Percentiles rank a stretch among this genome's conserved stretches.
Evolutionary conservation across 2,329 filamentous ascomycete genomes (phyloP).

Genomic region (Nannizziopsis barbatae): DNA sequence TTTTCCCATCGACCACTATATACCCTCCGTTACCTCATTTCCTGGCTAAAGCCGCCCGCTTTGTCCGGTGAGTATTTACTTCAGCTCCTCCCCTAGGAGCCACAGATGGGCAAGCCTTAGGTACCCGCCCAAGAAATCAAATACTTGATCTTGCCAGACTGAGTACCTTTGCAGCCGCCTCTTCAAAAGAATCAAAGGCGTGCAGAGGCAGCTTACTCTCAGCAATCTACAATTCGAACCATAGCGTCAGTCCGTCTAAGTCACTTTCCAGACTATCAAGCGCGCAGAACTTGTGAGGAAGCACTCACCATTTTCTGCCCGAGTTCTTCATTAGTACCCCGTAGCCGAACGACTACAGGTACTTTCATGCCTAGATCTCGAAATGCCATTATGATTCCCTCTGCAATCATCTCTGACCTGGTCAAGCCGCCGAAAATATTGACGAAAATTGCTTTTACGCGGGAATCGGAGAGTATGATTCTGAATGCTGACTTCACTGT

Average conservation of each 20-base stretch:
- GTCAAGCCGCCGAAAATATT: conserved; percentile 63
- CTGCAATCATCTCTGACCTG: conserved; percentile 69
- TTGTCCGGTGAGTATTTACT: no score
- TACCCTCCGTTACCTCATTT: no score
- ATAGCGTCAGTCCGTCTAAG: conserved; percentile 3
- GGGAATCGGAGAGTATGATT: conserved; percentile 57
- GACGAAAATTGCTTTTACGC: conserved; percentile 62
- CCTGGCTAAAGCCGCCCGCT: no score
- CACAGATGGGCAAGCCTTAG: no score
- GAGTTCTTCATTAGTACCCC: conserved; percentile 61
- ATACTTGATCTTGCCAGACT: conserved; percentile 37
- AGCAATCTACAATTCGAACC: conserved; percentile 39
- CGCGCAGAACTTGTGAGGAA: neutral
- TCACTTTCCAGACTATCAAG: neutral
- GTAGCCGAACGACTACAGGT: conserved; percentile 65
- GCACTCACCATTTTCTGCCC: conserved; percentile 52
- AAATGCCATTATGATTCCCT: conserved; percentile 62
- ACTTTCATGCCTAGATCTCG: conserved; percentile 54
- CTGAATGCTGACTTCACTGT: conserved; percentile 70
- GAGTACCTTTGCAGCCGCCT: conserved; percentile 57
- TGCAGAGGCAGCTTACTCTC: conserved; percentile 57
- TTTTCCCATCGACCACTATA: no score
- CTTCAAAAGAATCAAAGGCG: conserved; percentile 64
- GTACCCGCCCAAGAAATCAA: no score
- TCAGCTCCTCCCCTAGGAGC: no score